Evolutionary conservation across 805 yeast species (phyloP), one percentile per base, ranked within the genome.

Genomic region (Candida schatavii): DNA sequence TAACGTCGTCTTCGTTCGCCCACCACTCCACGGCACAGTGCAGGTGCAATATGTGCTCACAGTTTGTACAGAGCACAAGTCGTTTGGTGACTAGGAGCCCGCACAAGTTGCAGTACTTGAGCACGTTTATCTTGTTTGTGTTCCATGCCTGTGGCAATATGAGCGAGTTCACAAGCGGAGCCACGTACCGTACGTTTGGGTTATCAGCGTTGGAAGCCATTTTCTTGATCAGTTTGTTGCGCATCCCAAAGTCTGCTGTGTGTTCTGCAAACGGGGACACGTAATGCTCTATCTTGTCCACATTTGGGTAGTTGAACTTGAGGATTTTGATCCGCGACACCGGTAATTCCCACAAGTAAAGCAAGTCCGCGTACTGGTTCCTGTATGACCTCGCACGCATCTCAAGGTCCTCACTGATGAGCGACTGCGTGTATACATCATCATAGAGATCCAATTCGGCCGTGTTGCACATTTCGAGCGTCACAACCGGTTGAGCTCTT

Each of bases 21-120:
- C 95, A 88, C 97, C 98, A 90, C 39, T 74, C 74, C 15, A 72
- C 62, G 0, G 95, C 93, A 66, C 98, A 90, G 18, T 69, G 68
- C 2, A 87, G 75, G 57, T 90, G 98, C 49, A 85, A 54, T 2
- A 86, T 69, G 61, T 91, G 97, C 42, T 80, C 84, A 62, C 98
- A 90, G 21, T 68, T 67, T 4, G 77, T 73, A 55, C 98, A 90
- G 0, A 78, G 74, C 23, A 82, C 80, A 23, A 84, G 70, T 47
- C 84, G 66, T 46, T 82, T 81, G 1, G 69, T 64, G 0, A 85
- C 81, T 23, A 77, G 66, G 46, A 81, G 62, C 13, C 75, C 76
- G 62, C 98, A 90, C 40, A 73, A 77, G 18, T 74, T 76, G 57
- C 97, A 89, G 48, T 72, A 71, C 33, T 72, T 66, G 35, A 59